These are phyloP conservation scores for Modicella reniformis DNA, from an alignment of 371 early-diverging fungal species.

Conservation along the genomic window DNA sequence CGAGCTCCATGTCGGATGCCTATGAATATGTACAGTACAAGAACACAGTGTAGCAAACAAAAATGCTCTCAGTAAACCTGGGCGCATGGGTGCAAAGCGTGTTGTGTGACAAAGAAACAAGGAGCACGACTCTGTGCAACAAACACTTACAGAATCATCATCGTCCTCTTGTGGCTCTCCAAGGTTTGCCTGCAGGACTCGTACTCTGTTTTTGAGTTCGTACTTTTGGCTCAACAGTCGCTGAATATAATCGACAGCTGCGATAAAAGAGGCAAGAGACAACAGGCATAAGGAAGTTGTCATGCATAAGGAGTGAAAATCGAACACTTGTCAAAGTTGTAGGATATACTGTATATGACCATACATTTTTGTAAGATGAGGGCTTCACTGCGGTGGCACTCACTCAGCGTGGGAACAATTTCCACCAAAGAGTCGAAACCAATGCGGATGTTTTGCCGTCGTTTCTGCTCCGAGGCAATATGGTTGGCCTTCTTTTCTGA, in stretches of 20 bases:
- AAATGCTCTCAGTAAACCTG: background rate
- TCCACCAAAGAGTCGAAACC: conserved; percentile 86
- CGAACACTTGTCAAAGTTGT: too few species aligned
- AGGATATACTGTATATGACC: background rate
- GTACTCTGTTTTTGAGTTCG: conserved; percentile 46
- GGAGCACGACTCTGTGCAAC: background rate
- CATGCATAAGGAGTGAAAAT: background rate
- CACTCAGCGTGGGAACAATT: conserved; percentile 79
- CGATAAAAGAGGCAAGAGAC: background rate
- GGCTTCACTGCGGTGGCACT: conserved; percentile 70
- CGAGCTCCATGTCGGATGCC: conserved; percentile 36
- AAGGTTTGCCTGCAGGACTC: conserved; percentile 34
- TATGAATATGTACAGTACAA: background rate
- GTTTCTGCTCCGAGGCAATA: conserved; percentile 89
- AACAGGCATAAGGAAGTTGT: background rate
- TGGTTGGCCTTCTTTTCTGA: conserved; percentile 90
- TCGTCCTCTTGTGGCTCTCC: conserved; percentile 45
- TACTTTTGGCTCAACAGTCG: conserved; percentile 42
- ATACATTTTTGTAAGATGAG: conserved; percentile 70
- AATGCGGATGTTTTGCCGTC: conserved; percentile 84
- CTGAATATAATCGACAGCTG: conserved; percentile 53
- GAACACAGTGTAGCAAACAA: background rate
- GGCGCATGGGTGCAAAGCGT: background rate
- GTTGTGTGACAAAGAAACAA: conserved; percentile 1
- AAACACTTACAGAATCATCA: conserved; percentile 44